phyloP scores from a whole-genome alignment of 2,329 filamentous ascomycete genomes.

The Lecanicillium sp. region DNA sequence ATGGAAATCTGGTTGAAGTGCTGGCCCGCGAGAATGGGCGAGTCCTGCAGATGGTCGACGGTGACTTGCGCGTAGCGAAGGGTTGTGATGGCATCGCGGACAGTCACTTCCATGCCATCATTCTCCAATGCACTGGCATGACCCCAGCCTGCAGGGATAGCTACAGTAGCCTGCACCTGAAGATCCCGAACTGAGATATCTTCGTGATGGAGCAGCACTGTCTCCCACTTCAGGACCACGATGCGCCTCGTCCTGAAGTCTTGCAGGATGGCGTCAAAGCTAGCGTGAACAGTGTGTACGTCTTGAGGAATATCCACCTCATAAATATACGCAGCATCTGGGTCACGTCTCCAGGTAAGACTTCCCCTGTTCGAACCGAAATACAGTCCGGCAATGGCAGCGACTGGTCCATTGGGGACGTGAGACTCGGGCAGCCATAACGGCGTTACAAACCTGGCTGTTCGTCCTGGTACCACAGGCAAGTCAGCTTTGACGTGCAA shows the following conservation, averaged over 20 bases:
- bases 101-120: background rate
- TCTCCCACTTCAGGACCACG: slow-evolving; percentile 6
- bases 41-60: slow-evolving; percentile 7
- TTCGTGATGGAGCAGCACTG: slow-evolving; percentile 6
- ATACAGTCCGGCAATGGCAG: slow-evolving; percentile 3
- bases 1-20: background rate
- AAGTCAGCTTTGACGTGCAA: slow-evolving; percentile 4
- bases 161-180: slow-evolving; percentile 3
- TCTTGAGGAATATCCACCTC: slow-evolving; percentile 5
- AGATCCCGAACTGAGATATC: background rate
- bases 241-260: slow-evolving; percentile 4
- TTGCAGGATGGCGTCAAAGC: slow-evolving; percentile 8
- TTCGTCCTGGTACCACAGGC: slow-evolving; percentile 2
- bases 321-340: slow-evolving; percentile 2
- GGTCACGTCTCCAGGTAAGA: slow-evolving; percentile 7
- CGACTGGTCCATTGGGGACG: slow-evolving; percentile 4
- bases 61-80: slow-evolving; percentile 1
- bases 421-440: slow-evolving; percentile 7
- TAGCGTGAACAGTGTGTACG: slow-evolving; percentile 3
- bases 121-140: slow-evolving; percentile 3
- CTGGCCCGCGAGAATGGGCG: slow-evolving; percentile 6
- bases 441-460: slow-evolving; percentile 7
- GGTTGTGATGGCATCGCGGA: slow-evolving; percentile 1
- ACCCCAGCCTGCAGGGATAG: slow-evolving; percentile 4
- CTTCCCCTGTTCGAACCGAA: background rate